Base-by-base conservation (phyloP, 176 grass and related monocot genomes). In the Lolium rigidum region DNA sequence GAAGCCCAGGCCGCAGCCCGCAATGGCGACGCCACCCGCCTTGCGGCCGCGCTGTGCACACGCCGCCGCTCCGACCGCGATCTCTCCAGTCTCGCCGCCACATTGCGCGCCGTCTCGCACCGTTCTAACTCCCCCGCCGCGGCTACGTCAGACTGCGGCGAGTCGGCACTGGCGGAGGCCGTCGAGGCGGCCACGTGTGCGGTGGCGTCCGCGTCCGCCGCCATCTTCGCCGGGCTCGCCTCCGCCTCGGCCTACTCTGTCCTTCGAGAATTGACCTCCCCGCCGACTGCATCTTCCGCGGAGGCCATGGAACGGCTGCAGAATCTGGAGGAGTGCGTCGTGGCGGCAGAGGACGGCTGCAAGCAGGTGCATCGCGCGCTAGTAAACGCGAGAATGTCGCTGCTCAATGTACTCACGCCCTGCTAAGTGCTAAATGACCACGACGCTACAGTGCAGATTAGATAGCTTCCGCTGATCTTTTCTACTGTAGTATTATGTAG, bases 341-440 rank as follows among this genome's bases (percentile, higher is more conserved):
- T 72, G 43, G 88, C 78, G 17, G 84, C 90, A 3, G 93, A 94
- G 85, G 63, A 79, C 31, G 90, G 93, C 22, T 85, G 84, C 85
- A 82, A 91, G 49, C 76, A 83, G 77, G 88, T 90, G 60, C 90
- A 92, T 85, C 75, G 90, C 31, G 78, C 85, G 63, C 90, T 94
- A 13, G 78, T 94, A 0, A 90, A 92, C 80, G 48, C 93, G 28
- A 90, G 81, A 63, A 77, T 86, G 68, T 80, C 90, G 16, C 76
- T 94, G 46, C 90, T 94, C 79, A 92, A 94, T 64, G 76, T 83
- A 8, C 69, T 94, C 2, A 92, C 87, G 25, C 90, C 90, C 5
- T 80, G 89, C 76, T 92, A 66, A 24, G 31, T 35, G 26, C 26
- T 28, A 28, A 28, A 82, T 76, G 12, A n/a, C 35, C 54, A 73